Evolutionary conservation across 2,329 filamentous ascomycete genomes (phyloP), one percentile per base, ranked within the genome.

Genomic region (Hypoxylon sp.): DNA sequence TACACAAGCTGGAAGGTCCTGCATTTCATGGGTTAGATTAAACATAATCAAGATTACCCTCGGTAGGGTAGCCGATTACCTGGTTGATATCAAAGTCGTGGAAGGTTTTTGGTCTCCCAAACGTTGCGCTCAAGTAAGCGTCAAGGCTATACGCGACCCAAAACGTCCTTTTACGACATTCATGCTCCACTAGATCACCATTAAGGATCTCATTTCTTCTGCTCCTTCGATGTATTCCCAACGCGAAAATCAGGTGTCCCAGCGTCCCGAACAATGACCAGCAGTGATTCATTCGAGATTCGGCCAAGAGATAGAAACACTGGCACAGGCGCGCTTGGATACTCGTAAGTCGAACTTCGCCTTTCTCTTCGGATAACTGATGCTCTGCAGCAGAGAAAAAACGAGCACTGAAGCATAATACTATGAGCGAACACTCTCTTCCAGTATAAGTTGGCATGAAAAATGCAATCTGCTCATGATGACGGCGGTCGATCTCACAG

Each of bases 101-200:
- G 51, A 90, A 86, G 1, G 87, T 82, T 14, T 85, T 77, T 0
- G 89, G 88, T 16, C 88, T 80, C 1, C 88, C 88, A 8, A 90
- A 81, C 52, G 87, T 85, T 19, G 86, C 85, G 58, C 87, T 88
- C 11, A 91, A 80, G 65, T 91, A 90, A 53, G 86, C 88, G 71
- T 91, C 88, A 2, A 91, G 77, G 12, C 83, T 86, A 71, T 90
- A 91, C 0, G 86, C 85, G 30, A 85, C 87, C 89, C 88, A 91
- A 55, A 91, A 90, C 0, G 87, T 81, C 0, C 81, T 73, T 21
- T 78, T 76, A 1, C 80, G 76, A 53, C 78, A 80, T 59, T 82
- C 79, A 0, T 75, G 57, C 32, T 81, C 78, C 21, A 81, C 52
- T 67, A n/a, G 76, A 71, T 56, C 78, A 75, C 2, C 71, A 50